Base-by-base conservation (phyloP, 116 monocot genomes). In the Dioscorea cayenensis region DNA sequence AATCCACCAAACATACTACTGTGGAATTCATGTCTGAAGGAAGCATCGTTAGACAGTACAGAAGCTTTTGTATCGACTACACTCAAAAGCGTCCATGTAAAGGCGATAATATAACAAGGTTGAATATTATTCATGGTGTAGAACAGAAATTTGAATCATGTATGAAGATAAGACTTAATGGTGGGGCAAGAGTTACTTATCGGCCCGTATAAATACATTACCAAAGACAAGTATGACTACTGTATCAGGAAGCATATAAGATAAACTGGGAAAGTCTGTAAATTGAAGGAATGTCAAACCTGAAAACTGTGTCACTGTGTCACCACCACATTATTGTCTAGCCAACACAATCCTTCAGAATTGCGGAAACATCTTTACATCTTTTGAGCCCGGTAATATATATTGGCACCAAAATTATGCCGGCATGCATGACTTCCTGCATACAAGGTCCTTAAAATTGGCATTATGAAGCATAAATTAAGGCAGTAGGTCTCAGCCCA, bases 71-170 rank as follows among this genome's bases (percentile, higher is more conserved):
- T 90, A 50, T 86, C 84, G 72, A 36, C 60, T 28, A 78, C 48
- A 66, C 91, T 85, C 72, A n/a, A 99, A 62, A 67, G 91, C 94
- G 87, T 94, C 94, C 69, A 99, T 36, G 86, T 68, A 70, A 99
- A 87, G 64, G 91, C 74, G 59, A 94, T 89, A 18, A 94, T 69
- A 70, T 74, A 78, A 94, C 81, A 72, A 94, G 83, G 70, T 87
- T 83, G 75, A 85, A 83, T 10, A 75, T 80, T 28, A 91, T 85
- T 94, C n/a, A n/a, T n/a, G n/a, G n/a, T 99, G 49, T 22, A 14
- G 18, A 60, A 14, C 18, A 19, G 13, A 7, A 14, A 60, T 60
- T 32, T 32, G 32, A 32, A 32, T 32, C 32, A 32, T 32, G 32
- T 32, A 32, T 32, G 1, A 25, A 25, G 25, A 25, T 25, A 25